Evolutionary conservation across 2,329 filamentous ascomycete species (phyloP).

Genomic region (Rugonectria rugulosa): DNA sequence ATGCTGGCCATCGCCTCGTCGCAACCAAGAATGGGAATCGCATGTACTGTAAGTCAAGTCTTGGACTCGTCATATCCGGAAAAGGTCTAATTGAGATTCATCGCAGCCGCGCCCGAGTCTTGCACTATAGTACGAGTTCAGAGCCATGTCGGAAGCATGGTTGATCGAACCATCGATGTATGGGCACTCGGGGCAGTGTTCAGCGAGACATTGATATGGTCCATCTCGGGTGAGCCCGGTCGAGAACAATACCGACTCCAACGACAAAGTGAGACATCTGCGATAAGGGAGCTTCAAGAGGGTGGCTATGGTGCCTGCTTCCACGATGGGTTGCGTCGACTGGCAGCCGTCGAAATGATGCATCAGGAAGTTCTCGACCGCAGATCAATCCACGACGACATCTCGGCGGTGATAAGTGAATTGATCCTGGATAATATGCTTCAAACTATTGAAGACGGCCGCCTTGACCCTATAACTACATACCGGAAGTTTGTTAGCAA

Average conservation of each 20-base stretch:
- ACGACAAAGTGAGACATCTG: background rate
- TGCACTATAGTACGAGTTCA: background rate
- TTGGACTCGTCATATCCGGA: background rate
- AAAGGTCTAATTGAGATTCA: background rate
- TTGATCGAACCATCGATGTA: background rate
- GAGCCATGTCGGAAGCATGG: background rate
- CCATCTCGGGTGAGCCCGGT: background rate
- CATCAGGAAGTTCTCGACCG: background rate
- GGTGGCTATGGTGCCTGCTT: slow-evolving; percentile 6
- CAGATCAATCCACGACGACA: background rate
- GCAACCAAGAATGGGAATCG: slow-evolving; percentile 5
- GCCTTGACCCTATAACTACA: background rate
- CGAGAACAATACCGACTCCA: slow-evolving; percentile 5
- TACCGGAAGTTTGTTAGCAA: background rate
- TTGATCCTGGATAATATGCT: slow-evolving; percentile 6
- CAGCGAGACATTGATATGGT: slow-evolving; percentile 25
- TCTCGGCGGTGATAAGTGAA: background rate
- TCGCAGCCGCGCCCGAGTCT: slow-evolving; percentile 14
- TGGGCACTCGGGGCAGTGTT: slow-evolving; percentile 23
- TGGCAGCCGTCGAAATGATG: background rate
- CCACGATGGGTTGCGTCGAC: slow-evolving; percentile 3
- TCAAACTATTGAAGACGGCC: background rate
- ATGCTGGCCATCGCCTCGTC: accelerated
- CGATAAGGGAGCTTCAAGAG: background rate
- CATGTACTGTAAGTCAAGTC: slow-evolving; percentile 22